Percentiles rank a stretch among this genome's conserved stretches.
These are phyloP conservation scores for Solanum ahanhuiri DNA, from an alignment of 257 asterid genomes.

Conservation along the genomic window DNA sequence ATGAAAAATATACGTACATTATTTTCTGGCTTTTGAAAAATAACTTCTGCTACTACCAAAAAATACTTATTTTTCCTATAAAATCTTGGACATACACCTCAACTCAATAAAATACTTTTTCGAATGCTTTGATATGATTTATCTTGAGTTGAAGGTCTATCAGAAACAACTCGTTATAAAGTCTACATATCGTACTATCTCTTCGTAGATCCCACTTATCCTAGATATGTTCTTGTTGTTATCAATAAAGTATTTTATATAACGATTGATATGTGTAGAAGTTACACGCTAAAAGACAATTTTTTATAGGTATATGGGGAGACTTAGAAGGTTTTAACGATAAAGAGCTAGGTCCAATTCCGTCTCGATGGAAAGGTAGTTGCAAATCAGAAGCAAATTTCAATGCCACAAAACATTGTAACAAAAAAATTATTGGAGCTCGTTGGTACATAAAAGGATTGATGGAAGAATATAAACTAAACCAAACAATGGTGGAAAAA, in stretches of 20 bases:
- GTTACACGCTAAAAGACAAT: neutral
- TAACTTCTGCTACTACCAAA: neutral
- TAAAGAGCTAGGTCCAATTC: constrained; percentile 8
- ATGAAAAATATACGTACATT: neutral
- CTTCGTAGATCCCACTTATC: neutral
- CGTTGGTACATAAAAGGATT: neutral
- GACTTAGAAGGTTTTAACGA: constrained; percentile 5
- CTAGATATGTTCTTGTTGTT: neutral
- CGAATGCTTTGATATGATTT: neutral
- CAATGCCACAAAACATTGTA: neutral
- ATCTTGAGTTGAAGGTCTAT: neutral
- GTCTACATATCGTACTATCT: neutral
- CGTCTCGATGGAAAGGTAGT: constrained; percentile 6
- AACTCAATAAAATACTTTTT: neutral
- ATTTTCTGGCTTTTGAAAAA: neutral
- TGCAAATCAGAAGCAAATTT: neutral
- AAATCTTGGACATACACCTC: neutral
- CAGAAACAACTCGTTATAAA: no score
- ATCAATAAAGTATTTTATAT: neutral
- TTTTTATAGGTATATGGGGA: neutral
- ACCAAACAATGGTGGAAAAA: neutral
- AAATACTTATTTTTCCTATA: neutral
- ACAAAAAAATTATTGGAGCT: neutral
- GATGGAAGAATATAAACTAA: neutral
- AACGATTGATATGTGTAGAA: neutral